phyloP scores from a whole-genome alignment of 257 asterid species.

The Datura wrightii region DNA sequence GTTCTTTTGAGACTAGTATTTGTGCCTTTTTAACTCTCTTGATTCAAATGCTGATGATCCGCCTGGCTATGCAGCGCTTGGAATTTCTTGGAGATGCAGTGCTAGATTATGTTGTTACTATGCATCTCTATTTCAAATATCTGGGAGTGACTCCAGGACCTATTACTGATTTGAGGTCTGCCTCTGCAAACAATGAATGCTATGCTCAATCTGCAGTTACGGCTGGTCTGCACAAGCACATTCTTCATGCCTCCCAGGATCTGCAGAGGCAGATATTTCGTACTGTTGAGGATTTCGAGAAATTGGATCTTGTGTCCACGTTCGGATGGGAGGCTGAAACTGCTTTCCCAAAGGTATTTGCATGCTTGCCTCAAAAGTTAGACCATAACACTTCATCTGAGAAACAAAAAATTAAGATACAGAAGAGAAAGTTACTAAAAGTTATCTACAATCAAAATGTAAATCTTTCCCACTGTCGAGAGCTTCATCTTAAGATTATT shows the following conservation, averaged over 20 bases:
- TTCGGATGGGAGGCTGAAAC: slow-evolving; percentile 79
- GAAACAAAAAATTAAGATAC: too few relatives aligned
- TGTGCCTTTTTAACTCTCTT: neutral
- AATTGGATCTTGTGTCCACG: slow-evolving; percentile 41
- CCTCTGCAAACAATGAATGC: slow-evolving; percentile 79
- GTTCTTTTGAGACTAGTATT: neutral
- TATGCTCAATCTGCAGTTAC: slow-evolving; percentile 68
- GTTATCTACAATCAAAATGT: neutral
- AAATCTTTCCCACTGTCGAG: too few relatives aligned
- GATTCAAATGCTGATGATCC: neutral
- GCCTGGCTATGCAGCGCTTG: slow-evolving; percentile 55
- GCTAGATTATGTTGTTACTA: slow-evolving; percentile 67
- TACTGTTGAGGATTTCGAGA: slow-evolving; percentile 39
- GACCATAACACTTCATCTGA: too few relatives aligned
- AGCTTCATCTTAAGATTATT: too few relatives aligned
- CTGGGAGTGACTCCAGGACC: slow-evolving; percentile 71
- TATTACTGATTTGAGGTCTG: slow-evolving; percentile 81
- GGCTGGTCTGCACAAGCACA: slow-evolving; percentile 63
- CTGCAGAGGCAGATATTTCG: slow-evolving; percentile 56
- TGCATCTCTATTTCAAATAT: slow-evolving; percentile 56
- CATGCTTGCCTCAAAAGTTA: neutral
- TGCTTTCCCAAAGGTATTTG: slow-evolving; percentile 68
- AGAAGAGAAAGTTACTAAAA: neutral
- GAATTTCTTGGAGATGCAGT: slow-evolving; percentile 92
- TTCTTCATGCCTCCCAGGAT: slow-evolving; percentile 69